These are phyloP conservation scores for Pythium apleroticum DNA, from an alignment of 352 stramenopile species.

Conservation along the genomic window DNA sequence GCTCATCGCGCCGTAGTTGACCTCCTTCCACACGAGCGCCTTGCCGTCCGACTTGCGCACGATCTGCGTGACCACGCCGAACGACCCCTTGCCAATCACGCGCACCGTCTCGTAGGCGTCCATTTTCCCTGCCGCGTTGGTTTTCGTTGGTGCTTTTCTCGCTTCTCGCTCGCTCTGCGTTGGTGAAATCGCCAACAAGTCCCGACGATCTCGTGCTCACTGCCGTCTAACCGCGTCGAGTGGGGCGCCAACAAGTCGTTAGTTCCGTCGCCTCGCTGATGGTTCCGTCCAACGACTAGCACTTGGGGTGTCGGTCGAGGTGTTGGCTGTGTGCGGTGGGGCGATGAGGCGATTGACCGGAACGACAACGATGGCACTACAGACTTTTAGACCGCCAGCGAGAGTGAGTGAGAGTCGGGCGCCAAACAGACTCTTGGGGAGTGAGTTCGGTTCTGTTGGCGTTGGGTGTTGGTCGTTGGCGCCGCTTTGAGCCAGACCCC, in stretches of 20 bases:
- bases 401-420: conserved; percentile 1
- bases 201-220: not conserved
- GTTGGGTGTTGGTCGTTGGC: conserved; percentile 11
- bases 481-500: conserved; percentile 5
- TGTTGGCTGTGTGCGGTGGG: not conserved
- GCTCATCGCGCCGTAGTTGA: conserved; percentile 91
- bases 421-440: not conserved
- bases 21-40: conserved; percentile 92
- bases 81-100: conserved; percentile 91
- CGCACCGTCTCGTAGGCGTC: conserved; percentile 89
- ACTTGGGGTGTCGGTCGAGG: not conserved
- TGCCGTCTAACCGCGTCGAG: not conserved
- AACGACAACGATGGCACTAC: not conserved
- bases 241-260: not conserved
- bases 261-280: not conserved
- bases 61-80: conserved; percentile 91
- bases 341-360: not conserved
- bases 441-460: conserved; percentile 4
- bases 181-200: not conserved
- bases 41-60: conserved; percentile 87
- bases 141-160: not conserved
- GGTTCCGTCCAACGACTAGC: not conserved
- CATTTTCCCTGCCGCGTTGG: conserved; percentile 34
- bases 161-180: not conserved
- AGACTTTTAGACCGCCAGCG: conserved; percentile 1